Conservation (phyloP, 768 basidiomycete species). For the Amanita pseudoporphyria region DNA sequence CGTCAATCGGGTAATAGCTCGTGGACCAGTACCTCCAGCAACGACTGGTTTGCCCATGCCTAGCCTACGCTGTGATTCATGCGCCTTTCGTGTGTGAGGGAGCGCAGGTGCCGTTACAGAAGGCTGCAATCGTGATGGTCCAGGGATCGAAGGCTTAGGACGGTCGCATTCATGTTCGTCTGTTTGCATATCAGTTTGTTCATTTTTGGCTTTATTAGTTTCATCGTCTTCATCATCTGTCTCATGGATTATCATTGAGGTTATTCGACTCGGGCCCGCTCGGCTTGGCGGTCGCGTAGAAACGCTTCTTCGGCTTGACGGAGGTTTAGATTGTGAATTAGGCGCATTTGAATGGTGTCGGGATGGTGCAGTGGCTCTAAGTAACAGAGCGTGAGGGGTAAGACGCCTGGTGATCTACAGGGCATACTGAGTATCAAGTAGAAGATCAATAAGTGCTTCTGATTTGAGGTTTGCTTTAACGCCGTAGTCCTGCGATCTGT, state of each 20-base stretch:
- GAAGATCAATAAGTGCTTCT: slow-evolving; percentile 66
- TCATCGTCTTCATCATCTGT: slow-evolving; percentile 32
- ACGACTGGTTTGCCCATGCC: slow-evolving; percentile 63
- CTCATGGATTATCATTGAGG: slow-evolving; percentile 40
- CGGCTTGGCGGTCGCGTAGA: slow-evolving; percentile 26
- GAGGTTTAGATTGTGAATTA: slow-evolving; percentile 17
- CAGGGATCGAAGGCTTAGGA: background rate
- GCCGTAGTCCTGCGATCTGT: slow-evolving; percentile 51
- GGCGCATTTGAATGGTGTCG: slow-evolving; percentile 13
- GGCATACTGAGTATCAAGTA: slow-evolving; percentile 47
- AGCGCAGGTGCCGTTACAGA: slow-evolving; percentile 19
- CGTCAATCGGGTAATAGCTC: slow-evolving; percentile 51
- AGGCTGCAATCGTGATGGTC: slow-evolving; percentile 11
- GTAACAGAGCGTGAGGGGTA: slow-evolving; percentile 8
- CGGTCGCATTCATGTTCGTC: background rate
- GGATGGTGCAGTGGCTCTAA: slow-evolving; percentile 17
- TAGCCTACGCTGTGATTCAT: slow-evolving; percentile 57
- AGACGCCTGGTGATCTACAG: background rate
- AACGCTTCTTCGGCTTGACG: slow-evolving; percentile 22
- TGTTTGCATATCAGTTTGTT: background rate
- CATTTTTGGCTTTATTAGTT: slow-evolving; percentile 12
- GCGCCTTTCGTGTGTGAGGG: slow-evolving; percentile 55
- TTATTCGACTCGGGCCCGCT: slow-evolving; percentile 29
- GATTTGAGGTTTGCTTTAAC: slow-evolving; percentile 79
- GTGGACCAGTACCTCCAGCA: slow-evolving; percentile 59